A percentile compares a stretch with the other conserved stretches of the same genome.
phyloP scores from a whole-genome alignment of 371 early-diverging fungal genomes.

The Cokeromyces recurvatus region DNA sequence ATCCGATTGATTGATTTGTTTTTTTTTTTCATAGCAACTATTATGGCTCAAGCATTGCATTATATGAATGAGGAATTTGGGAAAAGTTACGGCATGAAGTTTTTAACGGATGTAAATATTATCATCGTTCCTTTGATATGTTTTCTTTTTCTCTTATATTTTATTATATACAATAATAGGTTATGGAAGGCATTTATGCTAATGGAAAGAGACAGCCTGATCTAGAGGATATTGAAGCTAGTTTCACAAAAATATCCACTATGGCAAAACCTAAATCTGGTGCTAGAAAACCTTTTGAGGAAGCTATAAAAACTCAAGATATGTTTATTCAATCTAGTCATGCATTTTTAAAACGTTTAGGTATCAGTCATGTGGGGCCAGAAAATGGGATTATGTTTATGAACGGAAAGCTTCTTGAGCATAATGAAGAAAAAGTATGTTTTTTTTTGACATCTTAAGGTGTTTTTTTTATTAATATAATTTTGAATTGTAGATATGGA shows the following conservation, averaged over 20 bases:
- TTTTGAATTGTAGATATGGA: conserved; percentile 27
- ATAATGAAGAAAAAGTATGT: conserved; percentile 48
- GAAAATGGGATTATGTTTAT: conserved; percentile 59
- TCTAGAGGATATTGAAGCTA: conserved; percentile 1
- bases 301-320: conserved; percentile 22
- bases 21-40: conserved; percentile 20
- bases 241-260: conserved; percentile 5
- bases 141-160: too few species aligned
- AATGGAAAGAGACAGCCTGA: conserved; percentile 3
- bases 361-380: conserved; percentile 11
- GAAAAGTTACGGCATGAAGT: conserved; percentile 21
- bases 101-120: conserved; percentile 15
- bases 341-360: conserved; percentile 32
- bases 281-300: conserved; percentile 11
- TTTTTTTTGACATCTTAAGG: too few species aligned
- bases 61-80: conserved; percentile 36
- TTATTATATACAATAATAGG: too few species aligned
- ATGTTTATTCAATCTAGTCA: conserved; percentile 15
- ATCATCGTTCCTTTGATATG: too few species aligned
- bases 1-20: not conserved
- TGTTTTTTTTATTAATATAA: too few species aligned
- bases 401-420: conserved; percentile 72
- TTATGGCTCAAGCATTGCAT: conserved; percentile 43
- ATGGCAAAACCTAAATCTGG: conserved; percentile 6
- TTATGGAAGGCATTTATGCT: not conserved